These are phyloP conservation scores for Cupressus sempervirens DNA, from an alignment of 75 land plant genomes.

Conservation along the genomic window DNA sequence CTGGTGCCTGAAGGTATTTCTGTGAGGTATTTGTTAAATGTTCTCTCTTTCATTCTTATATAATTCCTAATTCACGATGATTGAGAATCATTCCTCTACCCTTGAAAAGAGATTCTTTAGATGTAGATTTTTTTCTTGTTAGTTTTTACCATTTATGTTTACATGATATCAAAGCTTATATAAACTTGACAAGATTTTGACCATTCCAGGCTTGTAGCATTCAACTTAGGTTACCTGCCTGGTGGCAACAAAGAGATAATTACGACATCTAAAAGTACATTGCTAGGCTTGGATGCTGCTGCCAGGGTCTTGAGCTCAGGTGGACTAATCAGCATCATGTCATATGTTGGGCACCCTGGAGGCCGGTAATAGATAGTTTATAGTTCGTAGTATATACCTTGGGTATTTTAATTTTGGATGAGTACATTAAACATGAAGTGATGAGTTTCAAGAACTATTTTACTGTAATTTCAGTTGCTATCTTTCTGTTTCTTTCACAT, in stretches of 20 bases:
- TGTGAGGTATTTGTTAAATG: conserved; percentile 47
- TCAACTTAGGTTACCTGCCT: conserved; percentile 95
- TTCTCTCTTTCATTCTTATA: neutral
- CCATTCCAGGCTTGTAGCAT: conserved; percentile 71
- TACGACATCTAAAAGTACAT: conserved; percentile 60
- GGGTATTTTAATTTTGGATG: neutral
- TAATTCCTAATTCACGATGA: neutral
- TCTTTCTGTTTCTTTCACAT: neutral
- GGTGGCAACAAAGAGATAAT: conserved; percentile 74
- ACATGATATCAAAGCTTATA: neutral
- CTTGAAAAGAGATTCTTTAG: neutral
- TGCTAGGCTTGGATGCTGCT: conserved; percentile 66
- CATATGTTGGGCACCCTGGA: conserved; percentile 91
- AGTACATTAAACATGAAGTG: neutral
- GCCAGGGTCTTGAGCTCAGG: conserved; percentile 48
- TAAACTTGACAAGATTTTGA: neutral
- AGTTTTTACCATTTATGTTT: neutral
- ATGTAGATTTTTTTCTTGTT: neutral
- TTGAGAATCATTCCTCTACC: neutral
- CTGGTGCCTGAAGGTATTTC: conserved; percentile 40
- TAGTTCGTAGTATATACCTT: too few relatives aligned
- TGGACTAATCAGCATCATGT: conserved; percentile 81
- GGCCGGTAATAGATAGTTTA: conserved; percentile 52
- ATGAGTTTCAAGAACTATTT: neutral
- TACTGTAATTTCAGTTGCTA: neutral